Conservation (phyloP, 2,329 filamentous ascomycete genomes). For the Fusarium sp. region DNA sequence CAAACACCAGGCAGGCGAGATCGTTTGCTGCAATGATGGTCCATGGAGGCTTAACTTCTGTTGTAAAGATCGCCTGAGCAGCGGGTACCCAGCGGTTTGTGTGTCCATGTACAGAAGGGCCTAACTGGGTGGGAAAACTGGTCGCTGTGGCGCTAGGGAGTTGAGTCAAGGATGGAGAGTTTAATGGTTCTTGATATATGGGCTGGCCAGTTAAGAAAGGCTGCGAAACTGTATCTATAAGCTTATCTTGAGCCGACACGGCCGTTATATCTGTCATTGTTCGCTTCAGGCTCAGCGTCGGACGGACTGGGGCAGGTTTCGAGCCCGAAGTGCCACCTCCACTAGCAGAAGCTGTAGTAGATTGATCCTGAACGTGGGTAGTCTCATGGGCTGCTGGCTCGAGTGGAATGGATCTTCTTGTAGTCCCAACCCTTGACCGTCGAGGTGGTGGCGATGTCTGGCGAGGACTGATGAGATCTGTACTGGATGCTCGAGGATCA, state of each 20-base stretch:
- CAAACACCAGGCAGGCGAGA: constrained; percentile 95
- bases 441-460: constrained; percentile 48
- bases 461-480: constrained; percentile 56
- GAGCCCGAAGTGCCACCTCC: constrained; percentile 64
- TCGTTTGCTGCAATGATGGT: constrained; percentile 97
- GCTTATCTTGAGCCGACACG: constrained; percentile 79
- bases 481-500: constrained; percentile 62
- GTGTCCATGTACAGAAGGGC: constrained; percentile 81
- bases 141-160: constrained; percentile 54
- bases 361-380: constrained; percentile 56
- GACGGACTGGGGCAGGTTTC: constrained; percentile 66
- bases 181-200: constrained; percentile 49
- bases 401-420: constrained; percentile 24
- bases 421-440: constrained; percentile 29
- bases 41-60: constrained; percentile 89
- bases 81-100: constrained; percentile 90
- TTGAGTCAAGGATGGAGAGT: constrained; percentile 56
- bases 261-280: constrained; percentile 87
- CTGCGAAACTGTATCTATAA: constrained; percentile 85
- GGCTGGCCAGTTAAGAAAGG: constrained; percentile 71
- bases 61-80: constrained; percentile 96
- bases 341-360: constrained; percentile 65
- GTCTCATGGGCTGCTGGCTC: constrained; percentile 34
- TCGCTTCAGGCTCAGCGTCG: constrained; percentile 75
- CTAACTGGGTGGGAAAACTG: constrained; percentile 59